These are phyloP conservation scores for Gossypium raimondii DNA, from an alignment of 345 rosid genomes.

Conservation along the genomic window DNA sequence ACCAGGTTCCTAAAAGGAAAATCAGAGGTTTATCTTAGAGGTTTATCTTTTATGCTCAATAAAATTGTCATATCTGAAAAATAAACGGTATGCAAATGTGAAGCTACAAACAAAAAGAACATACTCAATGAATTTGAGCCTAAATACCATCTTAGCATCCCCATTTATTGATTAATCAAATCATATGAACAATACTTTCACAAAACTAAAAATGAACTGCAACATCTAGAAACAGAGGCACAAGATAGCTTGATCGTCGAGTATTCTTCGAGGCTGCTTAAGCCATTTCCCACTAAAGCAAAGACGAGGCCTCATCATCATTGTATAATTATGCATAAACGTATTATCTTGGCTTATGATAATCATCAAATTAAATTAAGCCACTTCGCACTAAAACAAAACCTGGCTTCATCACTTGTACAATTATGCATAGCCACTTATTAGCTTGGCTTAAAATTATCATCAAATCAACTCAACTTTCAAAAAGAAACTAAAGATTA, in stretches of 20 bases:
- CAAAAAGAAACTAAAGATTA: constrained; percentile 1
- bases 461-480: neutral
- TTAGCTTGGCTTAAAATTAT: constrained; percentile 4
- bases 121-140: neutral
- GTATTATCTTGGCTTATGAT: neutral
- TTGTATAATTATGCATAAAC: neutral
- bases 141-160: neutral
- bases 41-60: constrained; percentile 6
- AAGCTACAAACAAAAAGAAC: neutral
- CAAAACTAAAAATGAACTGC: neutral
- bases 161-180: neutral
- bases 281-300: neutral
- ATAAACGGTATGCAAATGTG: neutral
- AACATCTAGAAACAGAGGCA: neutral
- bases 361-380: neutral
- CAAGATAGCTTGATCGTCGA: neutral
- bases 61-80: neutral
- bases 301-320: neutral
- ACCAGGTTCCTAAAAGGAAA: constrained; percentile 51
- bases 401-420: neutral
- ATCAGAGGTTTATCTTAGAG: constrained; percentile 13
- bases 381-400: neutral
- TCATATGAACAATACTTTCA: neutral
- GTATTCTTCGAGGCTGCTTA: neutral
- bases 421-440: neutral